Conservation (phyloP, 2,329 filamentous ascomycete genomes). For the Leptographium wingfieldii region DNA sequence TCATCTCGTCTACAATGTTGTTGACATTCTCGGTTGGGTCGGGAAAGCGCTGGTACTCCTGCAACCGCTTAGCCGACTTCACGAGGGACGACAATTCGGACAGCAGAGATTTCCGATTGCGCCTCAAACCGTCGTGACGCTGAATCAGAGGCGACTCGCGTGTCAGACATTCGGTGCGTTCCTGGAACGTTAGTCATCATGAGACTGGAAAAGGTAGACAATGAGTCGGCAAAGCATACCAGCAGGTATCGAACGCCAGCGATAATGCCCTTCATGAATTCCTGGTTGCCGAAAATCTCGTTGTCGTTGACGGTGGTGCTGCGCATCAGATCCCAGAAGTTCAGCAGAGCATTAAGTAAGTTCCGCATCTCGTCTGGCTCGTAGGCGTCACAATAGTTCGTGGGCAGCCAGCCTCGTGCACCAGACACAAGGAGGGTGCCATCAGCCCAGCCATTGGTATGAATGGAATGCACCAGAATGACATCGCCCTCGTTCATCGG, state of each 20-base stretch:
- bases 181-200: conserved; percentile 37
- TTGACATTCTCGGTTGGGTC: conserved; percentile 47
- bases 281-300: conserved; percentile 75
- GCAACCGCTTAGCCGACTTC: conserved; percentile 74
- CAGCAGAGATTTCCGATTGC: conserved; percentile 73
- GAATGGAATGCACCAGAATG: conserved; percentile 87
- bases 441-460: conserved; percentile 97
- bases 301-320: conserved; percentile 64
- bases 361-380: conserved; percentile 78
- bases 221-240: conserved; percentile 39
- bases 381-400: conserved; percentile 95
- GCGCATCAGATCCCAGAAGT: conserved; percentile 83
- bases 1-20: conserved; percentile 80
- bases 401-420: conserved; percentile 86
- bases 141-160: conserved; percentile 66
- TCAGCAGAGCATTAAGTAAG: conserved; percentile 72
- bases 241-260: conserved; percentile 83
- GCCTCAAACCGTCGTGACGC: conserved; percentile 61
- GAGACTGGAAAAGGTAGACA: neutral
- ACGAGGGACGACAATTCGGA: conserved; percentile 84
- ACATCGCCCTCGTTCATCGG: conserved; percentile 84
- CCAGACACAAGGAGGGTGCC: conserved; percentile 80
- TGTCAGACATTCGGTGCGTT: conserved; percentile 77
- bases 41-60: conserved; percentile 50
- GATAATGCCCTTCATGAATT: conserved; percentile 89